Percentiles rank a stretch among this genome's conserved stretches.
phyloP scores from a whole-genome alignment of 345 rosid genomes.

The Syzygium aqueum region DNA sequence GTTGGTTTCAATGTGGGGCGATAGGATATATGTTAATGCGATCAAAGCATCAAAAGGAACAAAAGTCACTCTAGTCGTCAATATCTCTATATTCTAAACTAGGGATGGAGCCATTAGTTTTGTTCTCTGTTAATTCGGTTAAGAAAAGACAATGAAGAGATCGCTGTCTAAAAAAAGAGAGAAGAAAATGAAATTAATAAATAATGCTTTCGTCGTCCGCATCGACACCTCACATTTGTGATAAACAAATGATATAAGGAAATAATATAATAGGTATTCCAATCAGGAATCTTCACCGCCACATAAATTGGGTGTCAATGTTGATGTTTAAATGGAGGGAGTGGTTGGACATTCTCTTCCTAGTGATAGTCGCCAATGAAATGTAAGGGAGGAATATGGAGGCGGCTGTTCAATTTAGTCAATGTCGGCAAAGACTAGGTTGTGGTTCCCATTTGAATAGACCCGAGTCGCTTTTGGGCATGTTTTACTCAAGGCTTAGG shows the following conservation, averaged over 20 bases:
- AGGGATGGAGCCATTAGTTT: not conserved
- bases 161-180: not conserved
- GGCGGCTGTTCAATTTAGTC: not conserved
- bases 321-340: not conserved
- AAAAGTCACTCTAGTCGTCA: not conserved
- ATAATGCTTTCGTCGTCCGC: not conserved
- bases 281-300: not conserved
- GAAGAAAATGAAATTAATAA: not conserved
- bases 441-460: not conserved
- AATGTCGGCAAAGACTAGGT: not conserved
- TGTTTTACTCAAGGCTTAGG: not conserved
- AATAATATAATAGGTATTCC: not conserved
- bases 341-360: not conserved
- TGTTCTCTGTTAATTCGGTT: conserved; percentile 5
- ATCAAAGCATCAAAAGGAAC: not conserved
- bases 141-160: not conserved
- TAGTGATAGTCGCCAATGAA: not conserved
- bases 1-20: not conserved
- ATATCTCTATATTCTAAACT: not conserved
- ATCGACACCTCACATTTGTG: not conserved
- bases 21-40: not conserved
- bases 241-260: not conserved
- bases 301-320: not conserved
- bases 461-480: not conserved
- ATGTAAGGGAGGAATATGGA: not conserved